Evolutionary conservation across 1,139 yeast species (phyloP).

Genomic region (Keqinozyma sinolaborantium): DNA sequence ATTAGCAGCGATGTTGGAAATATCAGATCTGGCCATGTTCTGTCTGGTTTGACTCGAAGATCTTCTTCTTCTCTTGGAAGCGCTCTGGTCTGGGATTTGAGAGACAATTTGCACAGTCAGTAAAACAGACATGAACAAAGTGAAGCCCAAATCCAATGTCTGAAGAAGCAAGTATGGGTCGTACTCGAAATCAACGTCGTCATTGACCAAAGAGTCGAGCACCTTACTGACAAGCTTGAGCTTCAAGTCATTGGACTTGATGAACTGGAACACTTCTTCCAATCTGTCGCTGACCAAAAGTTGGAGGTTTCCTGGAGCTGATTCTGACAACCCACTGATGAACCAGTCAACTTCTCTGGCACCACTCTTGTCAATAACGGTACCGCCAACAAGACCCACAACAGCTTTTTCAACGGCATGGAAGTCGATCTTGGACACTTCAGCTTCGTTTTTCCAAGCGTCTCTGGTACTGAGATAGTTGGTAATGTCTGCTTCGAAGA

Average conservation of each 20-base stretch:
- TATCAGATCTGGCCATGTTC: constrained; percentile 68
- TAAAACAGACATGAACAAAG: constrained; percentile 46
- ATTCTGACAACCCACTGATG: constrained; percentile 48
- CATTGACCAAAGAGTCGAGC: constrained; percentile 49
- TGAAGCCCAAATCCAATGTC: constrained; percentile 41
- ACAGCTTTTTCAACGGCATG: constrained; percentile 53
- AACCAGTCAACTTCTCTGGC: constrained; percentile 53
- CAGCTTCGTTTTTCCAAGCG: constrained; percentile 43
- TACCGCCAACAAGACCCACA: constrained; percentile 51
- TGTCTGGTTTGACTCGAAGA: constrained; percentile 74
- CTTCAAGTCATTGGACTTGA: constrained; percentile 55
- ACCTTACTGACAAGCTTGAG: constrained; percentile 55
- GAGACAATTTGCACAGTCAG: constrained; percentile 45
- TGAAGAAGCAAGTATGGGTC: constrained; percentile 57
- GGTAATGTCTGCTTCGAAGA: constrained; percentile 26
- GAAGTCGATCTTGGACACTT: constrained; percentile 42
- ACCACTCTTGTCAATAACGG: constrained; percentile 39
- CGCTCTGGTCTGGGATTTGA: constrained; percentile 43
- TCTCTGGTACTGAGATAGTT: constrained; percentile 34
- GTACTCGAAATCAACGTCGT: constrained; percentile 21
- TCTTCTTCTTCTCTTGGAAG: constrained; percentile 73
- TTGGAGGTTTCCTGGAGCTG: constrained; percentile 39
- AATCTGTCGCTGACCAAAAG: constrained; percentile 56
- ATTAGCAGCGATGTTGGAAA: constrained; percentile 68
- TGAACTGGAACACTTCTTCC: constrained; percentile 47